phyloP scores from a whole-genome alignment of 2,329 filamentous ascomycete genomes.

The Pezizomycotina sp. region DNA sequence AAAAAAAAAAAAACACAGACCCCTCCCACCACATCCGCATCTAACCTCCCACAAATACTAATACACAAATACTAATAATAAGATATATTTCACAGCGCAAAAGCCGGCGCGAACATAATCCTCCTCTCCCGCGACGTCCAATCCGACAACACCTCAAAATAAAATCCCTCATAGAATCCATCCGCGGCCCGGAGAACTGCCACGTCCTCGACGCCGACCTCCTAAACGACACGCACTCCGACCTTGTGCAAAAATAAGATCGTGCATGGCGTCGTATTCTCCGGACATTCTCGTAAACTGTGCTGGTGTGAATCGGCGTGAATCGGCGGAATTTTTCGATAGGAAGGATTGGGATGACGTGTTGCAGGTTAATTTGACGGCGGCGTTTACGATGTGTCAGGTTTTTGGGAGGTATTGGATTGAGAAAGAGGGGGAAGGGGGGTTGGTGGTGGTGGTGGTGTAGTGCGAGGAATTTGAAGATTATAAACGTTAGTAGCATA shows the following conservation, averaged over 20 bases:
- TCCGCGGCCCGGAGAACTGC: no score
- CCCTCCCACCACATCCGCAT: no score
- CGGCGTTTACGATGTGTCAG: conserved; percentile 61
- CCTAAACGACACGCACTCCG: no score
- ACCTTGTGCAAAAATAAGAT: no score
- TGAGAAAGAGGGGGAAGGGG: conserved; percentile 15
- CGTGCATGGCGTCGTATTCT: not conserved
- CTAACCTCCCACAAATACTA: no score
- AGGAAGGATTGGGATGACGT: conserved; percentile 56
- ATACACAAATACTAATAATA: no score
- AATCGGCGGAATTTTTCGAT: conserved; percentile 58
- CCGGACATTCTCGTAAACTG: conserved; percentile 59
- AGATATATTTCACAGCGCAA: not conserved
- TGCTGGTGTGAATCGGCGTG: conserved; percentile 69
- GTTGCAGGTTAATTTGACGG: conserved; percentile 60
- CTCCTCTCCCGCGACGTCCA: not conserved
- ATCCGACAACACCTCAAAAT: not conserved
- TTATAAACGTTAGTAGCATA: conserved; percentile 72
- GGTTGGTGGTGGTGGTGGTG: no score
- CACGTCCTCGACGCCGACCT: no score
- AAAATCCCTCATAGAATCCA: no score
- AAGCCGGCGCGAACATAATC: conserved; percentile 2
- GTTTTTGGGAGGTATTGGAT: conserved; percentile 69
- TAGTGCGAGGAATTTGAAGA: conserved; percentile 47
- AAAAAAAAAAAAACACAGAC: no score